These are phyloP conservation scores for Nyssa sinensis DNA, from an alignment of 148 eudicot genomes.

Conservation along the genomic window DNA sequence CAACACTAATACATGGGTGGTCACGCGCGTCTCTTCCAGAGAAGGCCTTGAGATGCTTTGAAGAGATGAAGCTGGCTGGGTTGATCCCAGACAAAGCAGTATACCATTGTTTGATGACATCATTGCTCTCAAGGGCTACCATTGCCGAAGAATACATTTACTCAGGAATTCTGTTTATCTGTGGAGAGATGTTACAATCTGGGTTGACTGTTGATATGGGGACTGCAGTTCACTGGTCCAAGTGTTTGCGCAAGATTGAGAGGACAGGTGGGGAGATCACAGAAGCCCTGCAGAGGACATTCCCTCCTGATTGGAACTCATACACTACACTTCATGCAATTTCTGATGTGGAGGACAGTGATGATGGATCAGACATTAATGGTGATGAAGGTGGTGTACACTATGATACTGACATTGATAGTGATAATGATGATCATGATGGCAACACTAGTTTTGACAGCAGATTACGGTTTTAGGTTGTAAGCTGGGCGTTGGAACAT, in stretches of 20 bases:
- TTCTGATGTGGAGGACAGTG: slow-evolving; percentile 26
- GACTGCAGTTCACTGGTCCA: slow-evolving; percentile 97
- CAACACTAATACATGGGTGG: slow-evolving; percentile 93
- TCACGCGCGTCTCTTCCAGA: slow-evolving; percentile 91
- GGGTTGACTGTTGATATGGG: slow-evolving; percentile 90
- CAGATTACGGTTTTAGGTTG: background rate
- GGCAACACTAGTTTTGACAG: slow-evolving; percentile 1
- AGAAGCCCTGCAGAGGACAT: slow-evolving; percentile 89
- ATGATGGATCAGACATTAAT: slow-evolving; percentile 27
- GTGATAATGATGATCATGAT: slow-evolving; percentile 27
- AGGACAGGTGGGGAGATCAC: slow-evolving; percentile 79
- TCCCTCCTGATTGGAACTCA: slow-evolving; percentile 94
- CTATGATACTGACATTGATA: slow-evolving; percentile 32
- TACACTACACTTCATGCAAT: slow-evolving; percentile 26
- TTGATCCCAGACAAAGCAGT: slow-evolving; percentile 88
- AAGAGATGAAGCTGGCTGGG: slow-evolving; percentile 72
- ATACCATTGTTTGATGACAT: slow-evolving; percentile 90
- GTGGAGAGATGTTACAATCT: slow-evolving; percentile 71
- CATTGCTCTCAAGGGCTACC: slow-evolving; percentile 82
- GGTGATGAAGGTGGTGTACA: slow-evolving; percentile 25
- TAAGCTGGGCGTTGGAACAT: background rate
- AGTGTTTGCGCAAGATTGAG: slow-evolving; percentile 80
- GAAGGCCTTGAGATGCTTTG: slow-evolving; percentile 76
- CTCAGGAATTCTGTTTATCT: slow-evolving; percentile 57
- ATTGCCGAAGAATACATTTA: slow-evolving; percentile 83